Evolutionary conservation across 805 yeast genomes (phyloP).

Genomic region (Pichia ethanolica): DNA sequence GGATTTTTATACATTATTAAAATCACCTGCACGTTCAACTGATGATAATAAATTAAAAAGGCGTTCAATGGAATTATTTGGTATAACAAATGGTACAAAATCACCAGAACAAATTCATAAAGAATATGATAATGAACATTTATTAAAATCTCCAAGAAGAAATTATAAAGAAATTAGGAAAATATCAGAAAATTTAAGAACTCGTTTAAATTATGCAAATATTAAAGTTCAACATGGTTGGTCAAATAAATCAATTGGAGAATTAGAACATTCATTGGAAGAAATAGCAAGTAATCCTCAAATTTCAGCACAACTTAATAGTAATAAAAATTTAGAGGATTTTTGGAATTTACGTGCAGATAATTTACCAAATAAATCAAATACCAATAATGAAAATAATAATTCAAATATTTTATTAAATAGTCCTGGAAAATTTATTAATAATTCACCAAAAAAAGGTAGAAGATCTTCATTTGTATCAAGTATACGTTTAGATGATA

Average conservation of each 20-base stretch:
- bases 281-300: conserved; percentile 14
- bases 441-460: background rate
- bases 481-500: conserved; percentile 22
- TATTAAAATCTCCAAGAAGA: conserved; percentile 12
- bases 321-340: conserved; percentile 16
- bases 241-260: conserved; percentile 24
- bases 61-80: conserved; percentile 27
- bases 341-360: conserved; percentile 25
- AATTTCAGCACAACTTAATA: conserved; percentile 6
- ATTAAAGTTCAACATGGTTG: conserved; percentile 32
- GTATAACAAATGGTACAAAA: conserved; percentile 17
- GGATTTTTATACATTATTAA: conserved; percentile 29
- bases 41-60: conserved; percentile 18
- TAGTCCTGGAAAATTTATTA: conserved; percentile 1
- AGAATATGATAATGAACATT: conserved; percentile 8
- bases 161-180: conserved; percentile 28
- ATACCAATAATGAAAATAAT: background rate
- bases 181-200: conserved; percentile 30
- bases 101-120: conserved; percentile 18
- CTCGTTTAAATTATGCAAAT: conserved; percentile 31
- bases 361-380: conserved; percentile 15
- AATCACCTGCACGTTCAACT: conserved; percentile 24
- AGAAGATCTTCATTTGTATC: conserved; percentile 14
- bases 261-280: conserved; percentile 23
- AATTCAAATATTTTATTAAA: background rate